Percentiles rank a stretch among this genome's conserved stretches.
phyloP scores from a whole-genome alignment of 768 basidiomycete genomes.

The Neoboletus magnificus region DNA sequence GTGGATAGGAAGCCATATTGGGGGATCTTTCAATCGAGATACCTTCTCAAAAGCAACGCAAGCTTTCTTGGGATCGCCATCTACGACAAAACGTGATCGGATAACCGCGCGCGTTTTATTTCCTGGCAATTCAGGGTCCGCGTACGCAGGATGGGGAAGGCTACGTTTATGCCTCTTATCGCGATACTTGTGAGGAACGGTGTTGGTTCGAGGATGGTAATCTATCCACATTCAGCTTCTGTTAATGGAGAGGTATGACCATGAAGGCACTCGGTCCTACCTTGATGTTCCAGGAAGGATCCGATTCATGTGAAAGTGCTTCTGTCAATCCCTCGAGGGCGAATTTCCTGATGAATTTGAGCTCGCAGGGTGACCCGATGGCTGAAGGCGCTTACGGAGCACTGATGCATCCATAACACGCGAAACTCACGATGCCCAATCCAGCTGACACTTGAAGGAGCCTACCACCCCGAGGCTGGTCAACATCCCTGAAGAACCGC shows the following conservation, averaged over 20 bases:
- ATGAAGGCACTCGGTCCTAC: neutral
- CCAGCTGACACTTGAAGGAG: constrained; percentile 36
- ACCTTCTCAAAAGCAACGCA: constrained; percentile 19
- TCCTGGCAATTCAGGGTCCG: constrained; percentile 5
- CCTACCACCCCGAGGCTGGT: constrained; percentile 33
- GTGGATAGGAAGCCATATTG: constrained; percentile 22
- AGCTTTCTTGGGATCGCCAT: constrained; percentile 22
- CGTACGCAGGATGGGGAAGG: constrained; percentile 17
- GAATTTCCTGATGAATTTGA: constrained; percentile 7
- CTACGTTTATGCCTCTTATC: neutral
- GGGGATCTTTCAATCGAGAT: constrained; percentile 20
- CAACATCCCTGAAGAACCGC: constrained; percentile 35
- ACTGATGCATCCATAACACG: constrained; percentile 21
- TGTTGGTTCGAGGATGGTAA: constrained; percentile 24
- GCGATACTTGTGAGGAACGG: constrained; percentile 10
- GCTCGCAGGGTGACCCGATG: neutral
- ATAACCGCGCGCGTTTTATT: constrained; percentile 2
- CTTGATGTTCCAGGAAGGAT: constrained; percentile 21
- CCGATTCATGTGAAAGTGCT: constrained; percentile 8
- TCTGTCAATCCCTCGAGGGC: constrained; percentile 32
- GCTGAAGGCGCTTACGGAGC: constrained; percentile 20
- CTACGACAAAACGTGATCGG: neutral
- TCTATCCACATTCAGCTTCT: neutral
- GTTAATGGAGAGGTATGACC: neutral
- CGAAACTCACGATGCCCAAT: constrained; percentile 11